These are phyloP conservation scores for Aspergillus sp. DNA, from an alignment of 2,329 filamentous ascomycete species.

Conservation along the genomic window DNA sequence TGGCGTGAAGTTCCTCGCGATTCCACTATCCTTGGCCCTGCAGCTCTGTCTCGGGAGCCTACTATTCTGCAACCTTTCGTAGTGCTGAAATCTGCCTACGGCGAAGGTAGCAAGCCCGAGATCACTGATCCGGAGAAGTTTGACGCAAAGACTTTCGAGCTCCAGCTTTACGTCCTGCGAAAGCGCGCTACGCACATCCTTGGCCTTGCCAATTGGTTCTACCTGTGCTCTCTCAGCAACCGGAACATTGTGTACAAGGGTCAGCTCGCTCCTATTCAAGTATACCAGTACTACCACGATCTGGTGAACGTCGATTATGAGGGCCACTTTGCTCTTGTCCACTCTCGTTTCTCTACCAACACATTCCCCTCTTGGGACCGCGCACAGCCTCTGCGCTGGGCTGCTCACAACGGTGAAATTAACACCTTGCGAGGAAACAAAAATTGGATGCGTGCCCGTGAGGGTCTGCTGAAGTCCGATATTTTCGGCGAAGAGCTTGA, in stretches of 20 bases:
- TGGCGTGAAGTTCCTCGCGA: conserved; percentile 96
- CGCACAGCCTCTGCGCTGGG: conserved; percentile 93
- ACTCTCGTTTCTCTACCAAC: conserved; percentile 97
- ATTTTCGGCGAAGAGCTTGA: conserved; percentile 92
- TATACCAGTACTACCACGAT: conserved; percentile 98
- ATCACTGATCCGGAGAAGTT: conserved; percentile 76
- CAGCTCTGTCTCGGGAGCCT: conserved; percentile 89
- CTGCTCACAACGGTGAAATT: conserved; percentile 97
- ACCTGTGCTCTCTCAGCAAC: conserved; percentile 93
- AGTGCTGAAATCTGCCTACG: conserved; percentile 81
- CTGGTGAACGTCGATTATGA: conserved; percentile 96
- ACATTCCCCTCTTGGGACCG: conserved; percentile 98
- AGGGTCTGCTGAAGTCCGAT: conserved; percentile 90
- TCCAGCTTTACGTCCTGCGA: conserved; percentile 88
- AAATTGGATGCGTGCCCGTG: conserved; percentile 98
- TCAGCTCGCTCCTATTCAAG: conserved; percentile 88
- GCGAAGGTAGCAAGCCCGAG: conserved; percentile 74
- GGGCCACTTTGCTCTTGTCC: conserved; percentile 92
- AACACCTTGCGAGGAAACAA: conserved; percentile 97
- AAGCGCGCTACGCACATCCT: conserved; percentile 95
- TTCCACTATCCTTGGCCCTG: conserved; percentile 87
- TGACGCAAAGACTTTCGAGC: conserved; percentile 83
- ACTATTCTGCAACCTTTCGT: conserved; percentile 95
- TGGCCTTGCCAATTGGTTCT: conserved; percentile 97
- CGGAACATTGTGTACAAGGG: conserved; percentile 99